phyloP scores from a whole-genome alignment of 1,284 basidiomycete species.

The Sanghuangporus weigelae region DNA sequence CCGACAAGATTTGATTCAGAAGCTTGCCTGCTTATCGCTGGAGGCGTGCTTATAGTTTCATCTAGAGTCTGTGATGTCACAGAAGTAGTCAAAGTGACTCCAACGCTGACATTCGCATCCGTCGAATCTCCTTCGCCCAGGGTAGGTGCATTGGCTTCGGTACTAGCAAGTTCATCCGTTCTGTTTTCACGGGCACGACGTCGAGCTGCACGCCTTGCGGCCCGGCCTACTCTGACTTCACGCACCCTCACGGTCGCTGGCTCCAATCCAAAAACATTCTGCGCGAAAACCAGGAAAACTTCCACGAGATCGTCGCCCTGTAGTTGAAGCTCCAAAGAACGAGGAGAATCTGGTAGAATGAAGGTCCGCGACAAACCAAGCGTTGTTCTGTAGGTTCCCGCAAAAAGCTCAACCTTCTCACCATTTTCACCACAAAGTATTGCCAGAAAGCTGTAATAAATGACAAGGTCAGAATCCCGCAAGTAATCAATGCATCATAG shows the following conservation, averaged over 20 bases:
- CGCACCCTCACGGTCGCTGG: conserved; percentile 87
- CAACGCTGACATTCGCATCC: conserved; percentile 58
- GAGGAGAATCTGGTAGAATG: conserved; percentile 82
- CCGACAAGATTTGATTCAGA: conserved; percentile 12
- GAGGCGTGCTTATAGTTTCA: conserved; percentile 12
- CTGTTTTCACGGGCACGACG: conserved; percentile 64
- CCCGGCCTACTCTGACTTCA: conserved; percentile 81
- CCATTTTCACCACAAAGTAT: conserved; percentile 88
- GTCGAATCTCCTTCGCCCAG: conserved; percentile 47
- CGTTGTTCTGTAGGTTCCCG: conserved; percentile 77
- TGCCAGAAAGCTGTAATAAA: conserved; percentile 65
- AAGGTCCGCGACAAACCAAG: conserved; percentile 79
- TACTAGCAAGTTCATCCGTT: conserved; percentile 39
- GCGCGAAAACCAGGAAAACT: conserved; percentile 80
- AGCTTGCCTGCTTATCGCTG: conserved; percentile 18
- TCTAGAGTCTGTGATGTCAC: conserved; percentile 17
- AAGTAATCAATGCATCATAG: conserved; percentile 1
- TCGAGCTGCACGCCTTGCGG: conserved; percentile 76
- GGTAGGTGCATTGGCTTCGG: conserved; percentile 40
- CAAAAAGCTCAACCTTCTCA: conserved; percentile 88
- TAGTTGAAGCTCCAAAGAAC: conserved; percentile 79
- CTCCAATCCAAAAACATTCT: conserved; percentile 85
- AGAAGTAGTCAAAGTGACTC: conserved; percentile 45
- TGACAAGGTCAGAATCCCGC: conserved; percentile 5
- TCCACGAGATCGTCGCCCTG: conserved; percentile 88